A percentile compares a stretch with the other conserved stretches of the same genome.
Conservation (phyloP, 805 yeast genomes). For the Kuraishia floccosa region DNA sequence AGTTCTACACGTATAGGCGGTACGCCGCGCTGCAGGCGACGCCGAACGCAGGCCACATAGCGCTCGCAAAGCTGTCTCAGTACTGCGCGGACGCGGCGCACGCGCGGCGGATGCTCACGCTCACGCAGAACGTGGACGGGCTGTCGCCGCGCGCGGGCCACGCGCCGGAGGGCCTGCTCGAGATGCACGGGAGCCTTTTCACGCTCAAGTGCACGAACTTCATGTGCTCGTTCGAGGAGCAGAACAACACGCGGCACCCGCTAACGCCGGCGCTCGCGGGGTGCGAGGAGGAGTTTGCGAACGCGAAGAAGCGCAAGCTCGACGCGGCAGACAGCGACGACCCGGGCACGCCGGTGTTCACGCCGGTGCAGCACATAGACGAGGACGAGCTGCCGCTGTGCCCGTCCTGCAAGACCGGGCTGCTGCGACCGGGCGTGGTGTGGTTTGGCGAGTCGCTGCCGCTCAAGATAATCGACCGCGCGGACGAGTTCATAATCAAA, state of each 20-base stretch:
- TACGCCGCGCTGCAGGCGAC: constrained; percentile 48
- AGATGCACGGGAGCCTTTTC: constrained; percentile 74
- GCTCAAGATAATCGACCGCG: constrained; percentile 43
- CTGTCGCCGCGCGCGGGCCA: constrained; percentile 59
- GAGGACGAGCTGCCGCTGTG: constrained; percentile 58
- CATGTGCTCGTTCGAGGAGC: constrained; percentile 50
- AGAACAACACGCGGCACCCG: constrained; percentile 44
- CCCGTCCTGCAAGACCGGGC: constrained; percentile 57
- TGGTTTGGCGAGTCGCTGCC: constrained; percentile 94
- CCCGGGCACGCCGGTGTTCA: constrained; percentile 10
- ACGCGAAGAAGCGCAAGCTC: constrained; percentile 7
- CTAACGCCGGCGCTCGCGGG: constrained; percentile 40
- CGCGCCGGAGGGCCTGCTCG: constrained; percentile 36
- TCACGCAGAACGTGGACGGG: constrained; percentile 82
- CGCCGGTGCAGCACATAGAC: constrained; percentile 35
- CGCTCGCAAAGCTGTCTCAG: constrained; percentile 52
- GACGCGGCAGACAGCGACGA: constrained; percentile 4
- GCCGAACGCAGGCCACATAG: constrained; percentile 69
- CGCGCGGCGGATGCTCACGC: constrained; percentile 39
- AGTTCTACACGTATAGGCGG: constrained; percentile 67
- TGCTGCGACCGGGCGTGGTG: constrained; percentile 81
- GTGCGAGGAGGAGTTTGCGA: constrained; percentile 23
- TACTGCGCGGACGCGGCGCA: constrained; percentile 11
- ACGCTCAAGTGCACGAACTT: constrained; percentile 66
- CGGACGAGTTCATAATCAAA: constrained; percentile 57